Evolutionary conservation across 73 alveolate species (phyloP), one percentile per base, ranked within the genome.

Genomic region (Paraurostyla sp.): DNA sequence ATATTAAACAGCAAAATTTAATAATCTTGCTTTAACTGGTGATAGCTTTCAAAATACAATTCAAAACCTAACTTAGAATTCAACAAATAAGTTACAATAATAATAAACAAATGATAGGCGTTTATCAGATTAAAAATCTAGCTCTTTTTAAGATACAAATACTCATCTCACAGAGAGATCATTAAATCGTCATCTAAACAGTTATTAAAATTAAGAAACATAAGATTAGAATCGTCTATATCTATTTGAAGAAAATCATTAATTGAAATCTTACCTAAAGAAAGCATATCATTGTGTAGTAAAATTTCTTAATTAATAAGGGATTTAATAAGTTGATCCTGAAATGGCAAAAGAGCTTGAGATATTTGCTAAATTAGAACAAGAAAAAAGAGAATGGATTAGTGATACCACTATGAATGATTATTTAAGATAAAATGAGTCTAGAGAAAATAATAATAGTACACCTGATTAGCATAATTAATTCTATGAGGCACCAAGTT

Each of bases 231-330:
- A n/a, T n/a, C n/a, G n/a, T 65, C 4, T 38, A 3, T 65, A 38
- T 38, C 58, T 65, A 1, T 65, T 65, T 65, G 82, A 73, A 73
- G 86, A 73, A 25, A 73, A 73, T 48, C 29, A 16, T 13, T 32
- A 40, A 23, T 27, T 73, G 2, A 73, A 73, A 73, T 45, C 43
- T 9, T 73, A 73, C 52, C 56, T 73, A 20, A 18, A 42, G 27
- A 40, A 46, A 73, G 86, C 86, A 23, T 73, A 73, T 48, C 33
- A 45, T 6, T 73, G 86, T 43, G 71, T 73, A 45, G 52, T 73
- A 4, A 43, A 48, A 46, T 43, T 73, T 33, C 25, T 73, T 3
- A 73, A 73, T 73, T 4, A 11, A 2, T 25, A 20, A 11, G 71
- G 46, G 16, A 18, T 11, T 13, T 13, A 30, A 11, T 2, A 29